phyloP scores from a whole-genome alignment of 371 early-diverging fungal genomes.

The Mortierella sp. region DNA sequence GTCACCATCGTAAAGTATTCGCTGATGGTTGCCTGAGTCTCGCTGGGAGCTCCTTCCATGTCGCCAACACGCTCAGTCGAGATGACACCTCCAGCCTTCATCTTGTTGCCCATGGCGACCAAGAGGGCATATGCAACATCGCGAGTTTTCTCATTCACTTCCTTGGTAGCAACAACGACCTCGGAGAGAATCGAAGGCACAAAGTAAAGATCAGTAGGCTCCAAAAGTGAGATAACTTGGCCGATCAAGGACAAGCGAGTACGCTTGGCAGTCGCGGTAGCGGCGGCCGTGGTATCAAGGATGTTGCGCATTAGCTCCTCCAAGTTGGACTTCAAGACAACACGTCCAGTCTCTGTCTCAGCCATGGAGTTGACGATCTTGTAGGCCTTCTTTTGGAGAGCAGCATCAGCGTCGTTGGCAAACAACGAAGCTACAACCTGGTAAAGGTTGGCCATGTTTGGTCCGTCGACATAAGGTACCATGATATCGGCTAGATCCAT shows the following conservation, averaged over 20 bases:
- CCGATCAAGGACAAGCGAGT: conserved; percentile 76
- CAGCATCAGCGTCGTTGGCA: conserved; percentile 75
- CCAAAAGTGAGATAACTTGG: conserved; percentile 66
- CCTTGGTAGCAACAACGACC: conserved; percentile 93
- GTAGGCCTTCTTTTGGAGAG: conserved; percentile 95
- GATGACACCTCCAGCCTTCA: conserved; percentile 83
- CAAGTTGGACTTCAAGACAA: conserved; percentile 58
- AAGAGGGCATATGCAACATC: conserved; percentile 86
- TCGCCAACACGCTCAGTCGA: conserved; percentile 65
- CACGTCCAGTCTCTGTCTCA: conserved; percentile 60
- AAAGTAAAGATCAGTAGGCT: conserved; percentile 79
- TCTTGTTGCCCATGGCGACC: conserved; percentile 89
- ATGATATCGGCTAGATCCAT: conserved; percentile 80
- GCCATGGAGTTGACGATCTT: conserved; percentile 82
- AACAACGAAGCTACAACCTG: conserved; percentile 69
- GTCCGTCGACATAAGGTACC: conserved; percentile 77
- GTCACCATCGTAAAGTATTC: conserved; percentile 90
- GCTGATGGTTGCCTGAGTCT: conserved; percentile 64
- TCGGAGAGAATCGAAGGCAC: conserved; percentile 91
- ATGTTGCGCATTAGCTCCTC: conserved; percentile 66
- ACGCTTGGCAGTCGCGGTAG: conserved; percentile 74
- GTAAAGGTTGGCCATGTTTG: conserved; percentile 68
- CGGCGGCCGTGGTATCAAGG: conserved; percentile 65
- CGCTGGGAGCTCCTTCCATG: conserved; percentile 67
- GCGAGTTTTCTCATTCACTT: conserved; percentile 91